Percentiles rank a stretch among this genome's conserved stretches.
Conservation (phyloP, 495 filamentous ascomycete species). For the Neurospora sp. region DNA sequence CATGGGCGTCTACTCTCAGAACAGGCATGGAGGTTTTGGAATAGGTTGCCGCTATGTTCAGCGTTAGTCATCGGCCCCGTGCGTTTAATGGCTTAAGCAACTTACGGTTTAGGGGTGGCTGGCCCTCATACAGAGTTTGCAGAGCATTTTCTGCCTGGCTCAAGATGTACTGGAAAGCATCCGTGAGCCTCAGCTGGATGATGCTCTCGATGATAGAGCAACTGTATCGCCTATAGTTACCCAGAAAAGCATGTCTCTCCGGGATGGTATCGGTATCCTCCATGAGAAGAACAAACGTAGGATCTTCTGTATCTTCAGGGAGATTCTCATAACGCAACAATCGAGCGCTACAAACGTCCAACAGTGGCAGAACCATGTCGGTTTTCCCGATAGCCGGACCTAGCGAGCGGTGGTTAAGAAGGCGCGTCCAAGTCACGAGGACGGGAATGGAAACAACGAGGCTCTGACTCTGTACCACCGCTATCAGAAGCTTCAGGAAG, state of each 20-base stretch:
- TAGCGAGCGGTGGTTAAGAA: conserved; percentile 58
- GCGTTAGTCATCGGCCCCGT: conserved; percentile 20
- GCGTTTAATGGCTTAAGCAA: neutral
- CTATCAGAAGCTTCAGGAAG: conserved; percentile 70
- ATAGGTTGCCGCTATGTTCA: conserved; percentile 53
- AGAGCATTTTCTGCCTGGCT: conserved; percentile 62
- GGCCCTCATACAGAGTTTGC: conserved; percentile 61
- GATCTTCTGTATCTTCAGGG: conserved; percentile 68
- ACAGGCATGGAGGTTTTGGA: conserved; percentile 68
- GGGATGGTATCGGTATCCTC: conserved; percentile 94
- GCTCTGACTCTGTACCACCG: conserved; percentile 73
- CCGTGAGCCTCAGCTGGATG: conserved; percentile 65
- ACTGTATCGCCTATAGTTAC: conserved; percentile 90
- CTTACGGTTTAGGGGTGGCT: conserved; percentile 59
- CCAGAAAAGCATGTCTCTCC: conserved; percentile 92
- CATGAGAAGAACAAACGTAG: conserved; percentile 67
- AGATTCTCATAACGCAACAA: conserved; percentile 78
- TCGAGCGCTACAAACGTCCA: conserved; percentile 69
- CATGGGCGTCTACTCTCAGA: conserved; percentile 78
- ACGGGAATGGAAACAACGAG: conserved; percentile 86
- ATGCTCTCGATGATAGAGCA: conserved; percentile 75
- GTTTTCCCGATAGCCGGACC: conserved; percentile 55
- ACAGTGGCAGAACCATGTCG: conserved; percentile 58
- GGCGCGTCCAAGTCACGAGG: conserved; percentile 77
- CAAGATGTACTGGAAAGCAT: conserved; percentile 81